Conservation (phyloP, 2,329 filamentous ascomycete genomes). For the Fonsecaea pedrosoi region DNA sequence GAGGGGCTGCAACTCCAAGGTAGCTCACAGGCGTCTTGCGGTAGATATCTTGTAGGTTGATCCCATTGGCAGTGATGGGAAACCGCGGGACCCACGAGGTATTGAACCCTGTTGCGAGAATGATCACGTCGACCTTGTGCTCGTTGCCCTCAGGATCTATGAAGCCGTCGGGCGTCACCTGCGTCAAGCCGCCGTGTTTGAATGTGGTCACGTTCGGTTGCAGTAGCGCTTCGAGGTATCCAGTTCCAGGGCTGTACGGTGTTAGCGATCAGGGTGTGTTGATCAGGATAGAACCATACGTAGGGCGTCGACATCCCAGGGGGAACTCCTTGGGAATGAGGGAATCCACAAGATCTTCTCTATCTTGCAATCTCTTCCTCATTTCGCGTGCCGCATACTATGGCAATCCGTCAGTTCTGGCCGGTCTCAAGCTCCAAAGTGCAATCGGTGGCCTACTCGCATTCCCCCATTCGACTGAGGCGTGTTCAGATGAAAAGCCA, state of each 20-base stretch:
- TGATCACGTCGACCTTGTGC: slow-evolving; percentile 37
- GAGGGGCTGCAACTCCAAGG: slow-evolving; percentile 27
- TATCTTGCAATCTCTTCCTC: background rate
- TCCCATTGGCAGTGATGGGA: slow-evolving; percentile 29
- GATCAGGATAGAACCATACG: slow-evolving; percentile 23
- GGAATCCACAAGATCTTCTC: slow-evolving; percentile 48
- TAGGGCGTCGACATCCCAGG: slow-evolving; percentile 52
- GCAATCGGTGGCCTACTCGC: too few species aligned
- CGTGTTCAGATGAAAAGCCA: slow-evolving; percentile 56
- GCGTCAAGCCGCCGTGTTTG: slow-evolving; percentile 46
- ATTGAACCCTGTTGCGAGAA: slow-evolving; percentile 36
- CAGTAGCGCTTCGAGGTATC: slow-evolving; percentile 42
- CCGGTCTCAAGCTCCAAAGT: too few species aligned
- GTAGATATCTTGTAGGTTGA: slow-evolving; percentile 27
- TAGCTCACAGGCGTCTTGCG: slow-evolving; percentile 29
- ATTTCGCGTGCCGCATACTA: too few species aligned
- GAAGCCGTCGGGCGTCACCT: slow-evolving; percentile 47
- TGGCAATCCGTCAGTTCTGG: too few species aligned
- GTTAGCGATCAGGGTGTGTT: too few species aligned
- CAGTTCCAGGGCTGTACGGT: slow-evolving; percentile 31
- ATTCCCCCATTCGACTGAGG: background rate
- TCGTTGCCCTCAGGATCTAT: slow-evolving; percentile 37
- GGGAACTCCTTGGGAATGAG: slow-evolving; percentile 55
- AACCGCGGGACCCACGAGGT: slow-evolving; percentile 34
- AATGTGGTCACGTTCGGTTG: slow-evolving; percentile 55